Base-by-base conservation (phyloP, 2,329 filamentous ascomycete genomes). In the Onygenales sp. region DNA sequence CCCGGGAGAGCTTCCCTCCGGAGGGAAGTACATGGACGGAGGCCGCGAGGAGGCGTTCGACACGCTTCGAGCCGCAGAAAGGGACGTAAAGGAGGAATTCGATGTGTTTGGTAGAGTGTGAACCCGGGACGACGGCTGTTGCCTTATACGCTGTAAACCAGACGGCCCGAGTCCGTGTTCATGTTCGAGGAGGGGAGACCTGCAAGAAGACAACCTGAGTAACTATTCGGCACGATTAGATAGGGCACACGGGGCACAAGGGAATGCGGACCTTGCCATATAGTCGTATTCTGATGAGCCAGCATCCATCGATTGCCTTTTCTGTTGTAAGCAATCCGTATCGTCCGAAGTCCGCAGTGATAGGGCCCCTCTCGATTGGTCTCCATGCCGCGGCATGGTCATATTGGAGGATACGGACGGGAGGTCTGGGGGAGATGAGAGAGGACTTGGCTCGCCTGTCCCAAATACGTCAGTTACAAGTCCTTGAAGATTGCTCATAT, bases 101-200 rank as follows among this genome's bases (percentile, higher is more conserved):
- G 85, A 86, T 52, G 79, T 74, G 46, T 79, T 78, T 45, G 84
- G 83, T 55, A 86, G 70, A 32, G 85, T 53, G 85, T 40, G 77
- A 51, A 79, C 77, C 67, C 85, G 79, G 53, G 81, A 75, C 40
- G 82, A 79, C 56, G 86, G 86, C 64, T 90, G 85, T 70, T 96
- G 92, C 68, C 93, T 87, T 69, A 98, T 98, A 64, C 93, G 87
- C 67, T 91, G 86, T 65, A 98, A 80, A 60, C 93, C 91, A 53
- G 89, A 94, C 44, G 86, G 80, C 52, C 88, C 88, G 58, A 93
- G 74, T 62, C 88, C 88, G 77, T 93, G 87, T 65, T 95, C 90
- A 72, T 92, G 88, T 71, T 92, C 90, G 67, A 94, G 81, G 66
- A 95, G 80, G 65, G 89, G 83, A 64, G 88, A 88, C 76, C 88